Evolutionary conservation across 495 filamentous ascomycete genomes (phyloP).

Genomic region (Melanomma pulvis-pyrius): DNA sequence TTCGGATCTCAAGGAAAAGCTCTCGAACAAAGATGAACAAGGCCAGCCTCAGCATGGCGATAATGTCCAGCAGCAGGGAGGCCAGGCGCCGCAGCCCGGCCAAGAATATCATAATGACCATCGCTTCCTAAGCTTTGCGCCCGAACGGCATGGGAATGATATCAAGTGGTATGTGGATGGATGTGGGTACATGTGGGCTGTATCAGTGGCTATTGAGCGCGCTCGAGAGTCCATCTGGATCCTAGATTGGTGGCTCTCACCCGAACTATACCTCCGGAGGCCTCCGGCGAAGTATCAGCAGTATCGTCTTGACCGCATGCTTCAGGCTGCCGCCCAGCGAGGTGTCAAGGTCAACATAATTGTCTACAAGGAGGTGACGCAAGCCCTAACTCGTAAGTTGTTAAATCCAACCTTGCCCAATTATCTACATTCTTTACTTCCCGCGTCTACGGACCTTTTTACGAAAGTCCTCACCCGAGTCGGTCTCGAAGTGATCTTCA

Average conservation of each 20-base stretch:
- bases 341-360: conserved; percentile 88
- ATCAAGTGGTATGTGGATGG: conserved; percentile 93
- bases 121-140: conserved; percentile 82
- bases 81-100: conserved; percentile 15
- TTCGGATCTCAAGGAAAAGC: conserved; percentile 52
- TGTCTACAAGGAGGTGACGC: conserved; percentile 87
- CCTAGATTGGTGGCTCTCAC: conserved; percentile 91
- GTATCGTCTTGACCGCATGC: conserved; percentile 88
- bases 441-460: conserved; percentile 44
- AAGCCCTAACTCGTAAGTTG: conserved; percentile 80
- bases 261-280: conserved; percentile 85
- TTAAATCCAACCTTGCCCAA: conserved; percentile 48
- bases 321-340: conserved; percentile 81
- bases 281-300: conserved; percentile 80
- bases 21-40: conserved; percentile 43
- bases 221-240: conserved; percentile 89
- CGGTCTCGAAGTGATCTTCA: conserved; percentile 50
- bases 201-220: conserved; percentile 79
- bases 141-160: conserved; percentile 63
- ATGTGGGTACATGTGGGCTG: conserved; percentile 88
- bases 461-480: conserved; percentile 42
- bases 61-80: neutral
- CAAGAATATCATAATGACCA: conserved; percentile 56
- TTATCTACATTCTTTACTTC: conserved; percentile 51
- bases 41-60: conserved; percentile 19